These are phyloP conservation scores for Blastocrithidia nonstop DNA, from an alignment of 208 protist genomes.

Conservation along the genomic window DNA sequence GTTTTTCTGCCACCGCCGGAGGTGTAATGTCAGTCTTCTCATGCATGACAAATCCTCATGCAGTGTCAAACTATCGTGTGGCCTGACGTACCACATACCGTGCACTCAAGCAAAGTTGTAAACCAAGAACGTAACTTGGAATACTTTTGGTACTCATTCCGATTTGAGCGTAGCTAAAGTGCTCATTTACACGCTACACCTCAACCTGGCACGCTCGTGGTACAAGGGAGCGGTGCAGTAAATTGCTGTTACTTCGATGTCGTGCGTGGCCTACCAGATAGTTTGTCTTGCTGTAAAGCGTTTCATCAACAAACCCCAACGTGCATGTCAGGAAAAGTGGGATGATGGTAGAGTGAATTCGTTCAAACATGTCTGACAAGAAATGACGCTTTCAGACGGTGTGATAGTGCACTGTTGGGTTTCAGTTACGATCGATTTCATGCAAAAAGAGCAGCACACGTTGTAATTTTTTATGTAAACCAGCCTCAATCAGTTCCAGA, in stretches of 20 bases:
- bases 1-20: constrained; percentile 7
- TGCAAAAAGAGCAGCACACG: constrained; percentile 46
- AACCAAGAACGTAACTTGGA: constrained; percentile 40
- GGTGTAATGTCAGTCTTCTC: constrained; percentile 11
- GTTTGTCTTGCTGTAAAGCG: constrained; percentile 43
- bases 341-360: constrained; percentile 41
- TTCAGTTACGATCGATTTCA: constrained; percentile 71
- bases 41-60: constrained; percentile 77
- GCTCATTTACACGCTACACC: constrained; percentile 32
- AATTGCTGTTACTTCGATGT: constrained; percentile 5
- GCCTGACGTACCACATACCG: constrained; percentile 62
- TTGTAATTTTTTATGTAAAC: constrained; percentile 37
- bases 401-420: constrained; percentile 47
- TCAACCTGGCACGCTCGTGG: constrained; percentile 32
- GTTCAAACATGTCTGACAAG: constrained; percentile 32
- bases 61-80: constrained; percentile 24
- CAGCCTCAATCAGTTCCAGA: constrained; percentile 25
- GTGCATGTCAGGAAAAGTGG: constrained; percentile 33
- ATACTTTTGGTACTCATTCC: constrained; percentile 37
- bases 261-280: constrained; percentile 22
- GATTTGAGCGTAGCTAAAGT: constrained; percentile 48
- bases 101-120: constrained; percentile 75
- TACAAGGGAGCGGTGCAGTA: constrained; percentile 12
- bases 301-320: constrained; percentile 68
- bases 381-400: constrained; percentile 55